Conservation (phyloP, 2,329 filamentous ascomycete species). For the Hirsutella minnesotensis region DNA sequence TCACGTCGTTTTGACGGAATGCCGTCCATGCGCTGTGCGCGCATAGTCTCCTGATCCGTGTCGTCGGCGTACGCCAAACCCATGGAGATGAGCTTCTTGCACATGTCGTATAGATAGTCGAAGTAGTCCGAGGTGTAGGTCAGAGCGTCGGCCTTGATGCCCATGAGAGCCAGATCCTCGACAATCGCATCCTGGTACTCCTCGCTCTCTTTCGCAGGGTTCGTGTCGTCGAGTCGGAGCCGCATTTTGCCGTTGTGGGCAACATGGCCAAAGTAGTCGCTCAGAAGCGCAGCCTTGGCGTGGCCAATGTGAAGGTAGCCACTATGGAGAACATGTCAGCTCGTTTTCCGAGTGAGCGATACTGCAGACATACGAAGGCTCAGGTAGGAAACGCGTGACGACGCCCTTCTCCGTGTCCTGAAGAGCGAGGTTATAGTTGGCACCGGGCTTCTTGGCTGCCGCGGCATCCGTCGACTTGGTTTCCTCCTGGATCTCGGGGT, state of each 20-base stretch:
- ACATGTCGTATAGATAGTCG: constrained; percentile 78
- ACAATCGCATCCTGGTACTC: constrained; percentile 92
- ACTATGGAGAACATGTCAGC: constrained; percentile 16
- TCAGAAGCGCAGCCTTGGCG: constrained; percentile 84
- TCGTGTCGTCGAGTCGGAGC: constrained; percentile 93
- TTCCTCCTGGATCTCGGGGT: constrained; percentile 62
- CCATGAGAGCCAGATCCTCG: constrained; percentile 82
- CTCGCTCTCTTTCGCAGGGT: constrained; percentile 92
- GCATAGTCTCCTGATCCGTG: constrained; percentile 81
- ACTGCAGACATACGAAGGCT: constrained; percentile 61
- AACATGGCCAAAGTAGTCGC: constrained; percentile 93
- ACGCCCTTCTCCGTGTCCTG: constrained; percentile 80
- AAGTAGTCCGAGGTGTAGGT: constrained; percentile 96
- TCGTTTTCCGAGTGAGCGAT: background rate
- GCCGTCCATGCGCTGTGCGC: constrained; percentile 71
- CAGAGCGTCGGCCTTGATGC: constrained; percentile 75
- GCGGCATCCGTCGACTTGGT: constrained; percentile 59
- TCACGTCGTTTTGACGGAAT: constrained; percentile 74
- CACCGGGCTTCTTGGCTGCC: constrained; percentile 67
- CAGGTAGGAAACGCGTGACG: constrained; percentile 83
- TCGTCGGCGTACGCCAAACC: constrained; percentile 92
- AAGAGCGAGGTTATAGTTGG: constrained; percentile 79
- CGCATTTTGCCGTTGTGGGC: constrained; percentile 86
- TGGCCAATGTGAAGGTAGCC: constrained; percentile 94
- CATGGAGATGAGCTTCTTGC: constrained; percentile 70